Evolutionary conservation across 768 basidiomycete genomes (phyloP), one percentile per base, ranked within the genome.

Genomic region (Leccinum disarticulatum): DNA sequence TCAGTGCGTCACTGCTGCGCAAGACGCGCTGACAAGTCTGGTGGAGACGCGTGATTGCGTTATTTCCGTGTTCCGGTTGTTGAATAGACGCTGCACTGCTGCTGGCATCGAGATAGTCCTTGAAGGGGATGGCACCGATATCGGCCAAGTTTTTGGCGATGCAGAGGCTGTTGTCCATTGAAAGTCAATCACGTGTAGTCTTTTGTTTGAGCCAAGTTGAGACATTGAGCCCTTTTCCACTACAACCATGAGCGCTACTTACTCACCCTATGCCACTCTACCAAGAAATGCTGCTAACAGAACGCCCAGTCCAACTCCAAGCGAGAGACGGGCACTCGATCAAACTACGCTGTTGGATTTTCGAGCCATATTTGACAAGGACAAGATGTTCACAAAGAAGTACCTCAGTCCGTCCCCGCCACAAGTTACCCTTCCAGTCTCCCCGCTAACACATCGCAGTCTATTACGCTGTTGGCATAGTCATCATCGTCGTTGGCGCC

Each of bases 271-370:
- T 15, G 48, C 14, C 48, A 27, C 48, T 7, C 6, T 27, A 27
- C 48, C 43, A 2, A 43, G 43, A 43, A 43, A 43, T 43, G 43
- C 10, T 49, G 27, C 38, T 14, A 58, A 66, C 10, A 77, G 84
- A 35, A 87, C 86, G 5, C 86, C 86, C 14, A 86, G 85, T 63
- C 86, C 86, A 0, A 85, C 86, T 1, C 86, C 86, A 6, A 86
- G 84, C 66, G 86, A 87, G 71, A 67, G 66, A 38, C 76, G 74
- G 56, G 78, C 79, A 52, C 69, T 86, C 54, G 68, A 73, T 1
- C 67, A 68, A 52, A 77, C 67, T 4, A 69, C 77, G 0, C 75
- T 81, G 33, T 61, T 87, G 54, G 74, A 83, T 63, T 82, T 79
- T 76, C 78, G 77, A 46, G 61, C 73, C 5, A 38, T 83, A 27